These are phyloP conservation scores for Auricularia sp. DNA, from an alignment of 768 basidiomycete genomes.

Conservation along the genomic window DNA sequence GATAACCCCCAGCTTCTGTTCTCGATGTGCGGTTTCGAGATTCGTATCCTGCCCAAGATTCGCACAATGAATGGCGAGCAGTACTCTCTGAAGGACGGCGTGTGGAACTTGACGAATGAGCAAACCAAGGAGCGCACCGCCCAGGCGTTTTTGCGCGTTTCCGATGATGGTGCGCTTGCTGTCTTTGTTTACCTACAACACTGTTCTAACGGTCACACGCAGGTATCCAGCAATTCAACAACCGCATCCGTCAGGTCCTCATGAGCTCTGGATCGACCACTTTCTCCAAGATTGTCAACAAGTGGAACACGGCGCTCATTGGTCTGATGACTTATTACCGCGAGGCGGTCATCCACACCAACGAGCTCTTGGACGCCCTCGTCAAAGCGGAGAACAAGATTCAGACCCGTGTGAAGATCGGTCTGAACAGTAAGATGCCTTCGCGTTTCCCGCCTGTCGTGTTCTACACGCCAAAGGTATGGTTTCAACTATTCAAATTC, in stretches of 20 bases:
- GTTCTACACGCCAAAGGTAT: conserved; percentile 88
- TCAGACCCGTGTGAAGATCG: conserved; percentile 98
- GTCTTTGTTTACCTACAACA: conserved; percentile 6
- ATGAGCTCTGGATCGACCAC: conserved; percentile 99
- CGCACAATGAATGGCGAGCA: conserved; percentile 93
- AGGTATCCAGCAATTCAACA: conserved; percentile 95
- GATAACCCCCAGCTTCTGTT: conserved; percentile 96
- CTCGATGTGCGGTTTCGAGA: conserved; percentile 98
- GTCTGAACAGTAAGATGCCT: conserved; percentile 99
- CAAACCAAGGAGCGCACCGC: conserved; percentile 96
- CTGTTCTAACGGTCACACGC: conserved; percentile 6
- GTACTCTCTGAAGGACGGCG: conserved; percentile 91
- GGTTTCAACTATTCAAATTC: conserved; percentile 3
- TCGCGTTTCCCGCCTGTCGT: conserved; percentile 96
- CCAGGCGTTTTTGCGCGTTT: conserved; percentile 95
- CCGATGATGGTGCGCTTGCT: conserved; percentile 62
- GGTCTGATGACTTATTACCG: conserved; percentile 97
- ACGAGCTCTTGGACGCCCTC: conserved; percentile 87
- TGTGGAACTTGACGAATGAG: conserved; percentile 96
- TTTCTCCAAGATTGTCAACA: conserved; percentile 98
- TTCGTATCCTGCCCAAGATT: conserved; percentile 94
- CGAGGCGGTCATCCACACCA: conserved; percentile 94
- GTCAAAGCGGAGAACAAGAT: conserved; percentile 99
- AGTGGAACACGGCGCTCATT: conserved; percentile 94
- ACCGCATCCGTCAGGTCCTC: conserved; percentile 88